Evolutionary conservation across 2,329 filamentous ascomycete genomes (phyloP), one percentile per base, ranked within the genome.

Genomic region (Curvularia eragrostidis): DNA sequence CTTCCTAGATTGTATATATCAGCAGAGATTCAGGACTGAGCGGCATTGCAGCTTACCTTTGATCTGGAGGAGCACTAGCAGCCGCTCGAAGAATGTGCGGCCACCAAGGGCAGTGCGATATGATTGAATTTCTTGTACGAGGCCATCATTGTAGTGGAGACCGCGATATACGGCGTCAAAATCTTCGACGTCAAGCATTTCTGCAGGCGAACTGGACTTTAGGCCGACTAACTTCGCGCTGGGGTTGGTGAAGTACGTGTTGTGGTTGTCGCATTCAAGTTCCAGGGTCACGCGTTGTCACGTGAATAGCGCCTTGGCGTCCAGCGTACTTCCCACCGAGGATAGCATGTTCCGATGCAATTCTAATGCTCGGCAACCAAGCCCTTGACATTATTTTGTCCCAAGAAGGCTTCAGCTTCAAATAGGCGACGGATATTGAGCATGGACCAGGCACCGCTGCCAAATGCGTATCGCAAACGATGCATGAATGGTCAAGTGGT

Each of bases 71-170:
- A 89, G 83, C 54, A 84, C 86, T 59, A 95, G 80, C 39, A 96
- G 86, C 52, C 89, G 87, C 75, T 96, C 91, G 71, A 94, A 89
- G 77, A 95, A 96, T 56, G 94, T 84, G 56, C 84, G 81, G 65
- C 89, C 89, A 59, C 88, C 86, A 19, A 93, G 82, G 48, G 79
- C 83, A 69, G 88, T 89, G 65, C 91, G 88, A 70, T 86, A 86
- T 28, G 82, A 79, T 58, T 89, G 83, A 53, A 93, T 91, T 47
- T 87, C 83, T 47, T 88, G 83, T 54, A 72, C 61, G 23, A 73
- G 59, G 36, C 65, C 69, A 28, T 68, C 58, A 13, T 56, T 67
- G 47, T 75, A 75, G 30, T 58, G 59, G 4, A 67, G 61, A 6
- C 63, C 64, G 19, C 67, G 81, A 65, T 94, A 95, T 1, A 92